Evolutionary conservation across 306 rosid species (phyloP), one percentile per base, ranked within the genome.

Genomic region (Betula pendula): DNA sequence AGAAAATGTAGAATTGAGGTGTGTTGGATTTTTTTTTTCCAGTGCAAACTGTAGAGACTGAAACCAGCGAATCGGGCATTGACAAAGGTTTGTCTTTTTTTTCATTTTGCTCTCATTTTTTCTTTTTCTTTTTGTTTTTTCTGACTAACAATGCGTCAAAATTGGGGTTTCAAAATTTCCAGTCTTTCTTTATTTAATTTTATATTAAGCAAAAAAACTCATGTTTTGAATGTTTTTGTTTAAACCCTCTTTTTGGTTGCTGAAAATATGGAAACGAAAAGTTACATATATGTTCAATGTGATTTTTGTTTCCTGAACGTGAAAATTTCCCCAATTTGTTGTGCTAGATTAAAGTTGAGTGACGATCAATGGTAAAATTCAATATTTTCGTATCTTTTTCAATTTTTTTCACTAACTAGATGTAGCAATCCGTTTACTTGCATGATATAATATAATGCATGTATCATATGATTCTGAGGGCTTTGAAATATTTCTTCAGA

Each of bases 401-500:
- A 5, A 2, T 52, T 1, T n/a, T 8, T 52, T n/a, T 45, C 49
- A 52, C 25, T 25, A n/a, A 52, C 12, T 52, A 4, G 59, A 52
- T 52, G 59, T 52, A 52, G 59, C 22, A 52, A n/a, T 52, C 6
- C 17, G 19, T 31, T 33, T 31, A 33, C 20, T 62, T 62, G 1
- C 0, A 0, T 31, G 31, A 27, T 17, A 17, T n/a, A n/a, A n/a
- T n/a, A n/a, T 50, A 50, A 56, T 56, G 7, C 19, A 6, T 59
- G 20, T 42, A 12, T 43, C 8, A 15, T 40, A 11, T 76, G 51
- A 33, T 24, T 31, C 24, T 10, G 67, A 27, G 25, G 67, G 68
- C n/a, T 75, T 53, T 53, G 25, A 83, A 92, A 84, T 72, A 49
- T 71, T 71, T 71, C 51, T 73, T 49, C 88, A 15, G 79, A 82